Evolutionary conservation across 192 early-diverging fungal species (phyloP), one percentile per base, ranked within the genome.

Genomic region (Coemansia sp.): DNA sequence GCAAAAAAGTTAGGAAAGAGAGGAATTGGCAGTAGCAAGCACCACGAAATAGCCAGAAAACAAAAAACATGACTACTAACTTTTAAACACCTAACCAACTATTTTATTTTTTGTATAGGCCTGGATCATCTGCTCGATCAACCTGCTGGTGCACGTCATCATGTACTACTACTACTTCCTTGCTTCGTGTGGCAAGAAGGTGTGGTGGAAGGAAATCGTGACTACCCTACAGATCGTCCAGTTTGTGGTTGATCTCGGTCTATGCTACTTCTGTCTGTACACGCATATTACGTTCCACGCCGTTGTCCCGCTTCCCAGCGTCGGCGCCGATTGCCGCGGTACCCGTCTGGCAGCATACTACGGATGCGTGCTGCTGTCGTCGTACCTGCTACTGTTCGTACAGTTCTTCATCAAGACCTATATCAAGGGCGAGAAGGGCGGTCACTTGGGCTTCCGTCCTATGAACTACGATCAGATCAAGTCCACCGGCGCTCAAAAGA

Each of bases 151-250:
- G 25, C 95, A 96, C 72, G 91, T 95, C 55, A 84, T 94, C 68
- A 96, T 96, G 95, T 94, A 94, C 85, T 92, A 90, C 76, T 94
- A 92, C 83, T 94, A 94, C 84, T 91, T 89, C 84, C 89, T 88
- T 63, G 89, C 91, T 22, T 91, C 91, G 62, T 84, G 87, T 50
- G 88, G 90, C 36, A 89, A 87, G 73, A 83, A 83, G 68, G 87
- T 91, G 59, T 95, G 95, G 93, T 97, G 94, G 94, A 96, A 96
- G 85, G 88, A 93, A 75, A 88, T 91, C 67, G 82, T 97, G 25
- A 97, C 95, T 18, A 92, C 93, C n/a, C 77, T 93, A 62, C 95
- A 97, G 83, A 97, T 97, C 49, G 74, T 86, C 56, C 95, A 97
- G 84, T 95, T 97, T 56, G 85, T 95, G 34, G 88, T 95, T 31